Evolutionary conservation across 2,329 filamentous ascomycete genomes (phyloP), one percentile per base, ranked within the genome.

Genomic region (Trichophyton mentagrophytes): DNA sequence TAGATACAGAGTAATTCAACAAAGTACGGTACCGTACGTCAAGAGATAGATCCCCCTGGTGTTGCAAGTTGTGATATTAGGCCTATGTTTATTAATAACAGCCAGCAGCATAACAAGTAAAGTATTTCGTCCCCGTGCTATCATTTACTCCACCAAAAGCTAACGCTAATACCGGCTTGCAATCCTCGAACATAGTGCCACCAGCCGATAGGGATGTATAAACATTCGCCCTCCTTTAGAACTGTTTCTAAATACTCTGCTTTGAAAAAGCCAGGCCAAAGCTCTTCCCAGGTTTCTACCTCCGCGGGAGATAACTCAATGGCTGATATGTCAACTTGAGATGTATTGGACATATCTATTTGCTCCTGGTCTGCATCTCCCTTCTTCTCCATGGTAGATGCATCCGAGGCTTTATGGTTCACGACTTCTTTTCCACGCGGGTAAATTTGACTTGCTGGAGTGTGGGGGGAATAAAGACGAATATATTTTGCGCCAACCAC

Each of bases 161-260:
- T 96, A 11, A 97, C 90, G 66, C 91, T 96, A 69, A 95, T 91
- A 69, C 92, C 96, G 20, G 89, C 83, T 61, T 84, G 90, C 68
- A 97, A 71, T 57, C 90, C 90, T 62, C 88, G 80, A 2, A 97
- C 89, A 73, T 96, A 97, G 77, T 99, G 93, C 93, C 93, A 99
- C 92, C 93, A 99, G 0, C 92, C 93, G 3, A 89, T 80, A 0
- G 93, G 93, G 59, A 99, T 89, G 70, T 96, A 93, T 59, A 99
- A 71, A 65, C 85, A 87, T 59, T 99, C 90, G 0, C 92, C 93
- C 0, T 88, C 86, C 33, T 81, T 83, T 4, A 99, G 75, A 1
- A 97, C 80, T 1, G 76, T 85, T 69, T 99, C 93, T 38, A 88
- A 74, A 69, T 87, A 92, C 60, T 81, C 76, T 1, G 88, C 78